Evolutionary conservation across 2,329 filamentous ascomycete species (phyloP), one percentile per base, ranked within the genome.

Genomic region (Microcera coccophila): DNA sequence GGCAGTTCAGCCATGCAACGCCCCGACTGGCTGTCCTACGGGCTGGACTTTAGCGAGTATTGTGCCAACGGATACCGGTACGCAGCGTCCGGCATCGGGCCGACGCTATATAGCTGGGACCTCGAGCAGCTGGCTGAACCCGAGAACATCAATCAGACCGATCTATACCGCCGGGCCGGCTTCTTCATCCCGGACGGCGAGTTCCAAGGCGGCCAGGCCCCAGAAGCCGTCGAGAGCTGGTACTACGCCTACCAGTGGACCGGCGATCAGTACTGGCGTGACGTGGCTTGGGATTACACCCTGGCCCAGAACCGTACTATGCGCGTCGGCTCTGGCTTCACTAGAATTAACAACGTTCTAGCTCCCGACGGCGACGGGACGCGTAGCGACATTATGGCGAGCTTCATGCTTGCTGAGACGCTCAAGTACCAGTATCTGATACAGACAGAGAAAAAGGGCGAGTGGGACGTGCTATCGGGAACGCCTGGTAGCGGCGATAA

Each of bases 351-450:
- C n/a, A n/a, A n/a, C 39, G 89, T 89, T 82, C 87, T 87, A 58
- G 60, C 74, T 38, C 74, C 79, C 76, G 53, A 84, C 82, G 14
- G 71, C 69, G 17, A 79, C 82, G 1, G 66, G 71, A n/a, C n/a
- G 3, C 68, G 79, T 40, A 84, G 79, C 1, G 74, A 85, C 52
- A 79, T 80, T 1, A 78, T 79, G 19, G 74, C 89, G 40, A 69
- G 84, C 53, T 94, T 90, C 67, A 81, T 85, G 71, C 89, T 93
- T 62, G 87, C 87, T 0, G 87, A 93, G 68, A 84, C 89, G 44
- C 59, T 93, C 59, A 93, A 94, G 71, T 93, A 93, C 62, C 73
- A 75, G 39, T 91, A 85, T 66, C 61, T 91, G 55, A 82, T 86
- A 41, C 78, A 81, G 57, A 74, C 77, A 1, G 75, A 81, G 20